Evolutionary conservation across 768 basidiomycete species (phyloP).

Genomic region (Gautieria morchelliformis): DNA sequence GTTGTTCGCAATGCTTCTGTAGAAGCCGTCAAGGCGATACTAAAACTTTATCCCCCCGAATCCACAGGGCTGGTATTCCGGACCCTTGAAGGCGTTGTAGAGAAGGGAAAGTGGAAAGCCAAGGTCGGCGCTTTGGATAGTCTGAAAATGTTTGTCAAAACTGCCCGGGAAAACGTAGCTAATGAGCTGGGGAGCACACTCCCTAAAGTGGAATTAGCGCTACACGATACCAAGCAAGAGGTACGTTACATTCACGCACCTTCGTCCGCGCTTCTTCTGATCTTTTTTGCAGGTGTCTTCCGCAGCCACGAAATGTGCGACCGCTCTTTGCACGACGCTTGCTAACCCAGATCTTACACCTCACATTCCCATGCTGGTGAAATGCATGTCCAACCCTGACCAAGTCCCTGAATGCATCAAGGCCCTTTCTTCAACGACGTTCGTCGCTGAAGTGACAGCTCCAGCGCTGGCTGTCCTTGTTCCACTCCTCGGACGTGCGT

Average conservation of each 20-base stretch:
- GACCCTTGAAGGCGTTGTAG: slow-evolving; percentile 62
- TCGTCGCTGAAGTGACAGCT: slow-evolving; percentile 93
- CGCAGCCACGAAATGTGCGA: slow-evolving; percentile 84
- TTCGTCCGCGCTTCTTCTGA: not conserved
- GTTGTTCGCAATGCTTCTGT: slow-evolving; percentile 79
- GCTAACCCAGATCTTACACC: slow-evolving; percentile 88
- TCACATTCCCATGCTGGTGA: slow-evolving; percentile 82
- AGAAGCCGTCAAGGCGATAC: slow-evolving; percentile 70
- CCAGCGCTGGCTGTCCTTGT: slow-evolving; percentile 96
- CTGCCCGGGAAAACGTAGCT: slow-evolving; percentile 70
- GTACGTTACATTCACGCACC: slow-evolving; percentile 30
- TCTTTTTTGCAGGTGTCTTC: slow-evolving; percentile 53
- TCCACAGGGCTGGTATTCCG: slow-evolving; percentile 60
- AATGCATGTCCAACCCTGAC: slow-evolving; percentile 88
- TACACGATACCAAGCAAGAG: slow-evolving; percentile 97
- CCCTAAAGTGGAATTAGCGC: slow-evolving; percentile 78
- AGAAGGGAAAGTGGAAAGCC: slow-evolving; percentile 85
- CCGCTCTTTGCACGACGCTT: slow-evolving; percentile 78
- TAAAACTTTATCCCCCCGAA: slow-evolving; percentile 80
- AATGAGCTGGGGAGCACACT: slow-evolving; percentile 71
- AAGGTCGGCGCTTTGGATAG: slow-evolving; percentile 92
- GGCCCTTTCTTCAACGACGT: slow-evolving; percentile 87
- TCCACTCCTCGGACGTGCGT: slow-evolving; percentile 79
- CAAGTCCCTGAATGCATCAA: slow-evolving; percentile 91
- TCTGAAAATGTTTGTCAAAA: slow-evolving; percentile 60